Evolutionary conservation across 805 yeast species (phyloP).

Genomic region (Wickerhamiella kazuoi): DNA sequence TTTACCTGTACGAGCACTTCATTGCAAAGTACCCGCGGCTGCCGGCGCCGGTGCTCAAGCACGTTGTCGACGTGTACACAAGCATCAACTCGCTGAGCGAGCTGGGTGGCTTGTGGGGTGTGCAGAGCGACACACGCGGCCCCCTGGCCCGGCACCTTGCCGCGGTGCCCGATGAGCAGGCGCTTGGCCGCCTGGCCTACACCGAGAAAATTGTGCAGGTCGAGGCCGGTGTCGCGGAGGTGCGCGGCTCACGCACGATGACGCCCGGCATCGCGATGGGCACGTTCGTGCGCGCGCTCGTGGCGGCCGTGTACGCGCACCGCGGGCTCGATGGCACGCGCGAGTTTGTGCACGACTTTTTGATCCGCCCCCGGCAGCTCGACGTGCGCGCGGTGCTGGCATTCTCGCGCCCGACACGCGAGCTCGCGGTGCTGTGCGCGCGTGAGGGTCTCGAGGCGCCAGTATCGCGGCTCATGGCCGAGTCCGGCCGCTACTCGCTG

Average conservation of each 20-base stretch:
- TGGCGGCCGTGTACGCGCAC: slow-evolving; percentile 69
- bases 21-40: slow-evolving; percentile 72
- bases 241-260: slow-evolving; percentile 1
- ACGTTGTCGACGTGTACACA: slow-evolving; percentile 59
- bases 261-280: slow-evolving; percentile 28
- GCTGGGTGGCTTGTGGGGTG: slow-evolving; percentile 73
- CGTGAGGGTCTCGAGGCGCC: slow-evolving; percentile 62
- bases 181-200: slow-evolving; percentile 34
- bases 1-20: slow-evolving; percentile 57
- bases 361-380: slow-evolving; percentile 58
- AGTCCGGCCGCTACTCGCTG: slow-evolving; percentile 74
- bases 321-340: slow-evolving; percentile 48
- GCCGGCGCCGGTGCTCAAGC: slow-evolving; percentile 60
- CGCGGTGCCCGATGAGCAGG: slow-evolving; percentile 48
- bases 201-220: slow-evolving; percentile 9
- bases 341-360: slow-evolving; percentile 52
- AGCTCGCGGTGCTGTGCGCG: slow-evolving; percentile 57
- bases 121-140: slow-evolving; percentile 52
- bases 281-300: slow-evolving; percentile 59
- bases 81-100: slow-evolving; percentile 47
- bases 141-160: slow-evolving; percentile 48
- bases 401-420: slow-evolving; percentile 74
- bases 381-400: slow-evolving; percentile 58
- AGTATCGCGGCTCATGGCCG: slow-evolving; percentile 68
- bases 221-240: slow-evolving; percentile 4